Percentiles rank a stretch among this genome's conserved stretches.
Evolutionary conservation across 1,139 yeast species (phyloP).

Genomic region (Lodderomyces jiufengensis): DNA sequence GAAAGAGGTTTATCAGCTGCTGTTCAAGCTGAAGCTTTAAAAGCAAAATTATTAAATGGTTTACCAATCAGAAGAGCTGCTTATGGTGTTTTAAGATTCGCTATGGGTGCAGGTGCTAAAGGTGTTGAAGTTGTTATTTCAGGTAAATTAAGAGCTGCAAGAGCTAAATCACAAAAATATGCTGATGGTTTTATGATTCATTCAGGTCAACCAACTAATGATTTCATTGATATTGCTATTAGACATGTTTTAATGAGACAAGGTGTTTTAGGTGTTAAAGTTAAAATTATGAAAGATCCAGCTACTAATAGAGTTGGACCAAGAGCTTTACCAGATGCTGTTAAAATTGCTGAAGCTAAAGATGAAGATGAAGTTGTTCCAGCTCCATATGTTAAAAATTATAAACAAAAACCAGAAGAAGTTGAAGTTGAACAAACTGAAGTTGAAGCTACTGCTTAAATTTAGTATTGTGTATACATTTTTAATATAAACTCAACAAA

Average conservation of each 20-base stretch:
- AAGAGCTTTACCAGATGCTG: conserved; percentile 93
- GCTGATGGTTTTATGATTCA: conserved; percentile 99
- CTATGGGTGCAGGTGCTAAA: conserved; percentile 99
- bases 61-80: conserved; percentile 99
- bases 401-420: conserved; percentile 40
- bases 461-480: conserved; percentile 5
- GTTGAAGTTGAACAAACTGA: conserved; percentile 24
- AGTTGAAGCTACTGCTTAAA: conserved; percentile 34
- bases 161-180: conserved; percentile 99
- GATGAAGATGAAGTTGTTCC: conserved; percentile 80
- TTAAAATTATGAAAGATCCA: conserved; percentile 99
- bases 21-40: conserved; percentile 99
- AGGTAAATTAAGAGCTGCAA: conserved; percentile 99
- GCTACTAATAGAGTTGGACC: conserved; percentile 89
- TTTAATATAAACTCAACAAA: too few species aligned
- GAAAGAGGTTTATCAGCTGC: conserved; percentile 99
- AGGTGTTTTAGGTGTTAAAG: conserved; percentile 99
- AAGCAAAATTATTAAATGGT: conserved; percentile 97
- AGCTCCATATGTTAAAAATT: conserved; percentile 81
- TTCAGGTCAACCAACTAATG: conserved; percentile 99
- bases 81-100: conserved; percentile 99
- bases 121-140: conserved; percentile 99
- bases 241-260: conserved; percentile 99
- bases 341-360: conserved; percentile 91
- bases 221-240: conserved; percentile 97